Evolutionary conservation across 129 eudicot genomes (phyloP).

Genomic region (Silybum marianum): DNA sequence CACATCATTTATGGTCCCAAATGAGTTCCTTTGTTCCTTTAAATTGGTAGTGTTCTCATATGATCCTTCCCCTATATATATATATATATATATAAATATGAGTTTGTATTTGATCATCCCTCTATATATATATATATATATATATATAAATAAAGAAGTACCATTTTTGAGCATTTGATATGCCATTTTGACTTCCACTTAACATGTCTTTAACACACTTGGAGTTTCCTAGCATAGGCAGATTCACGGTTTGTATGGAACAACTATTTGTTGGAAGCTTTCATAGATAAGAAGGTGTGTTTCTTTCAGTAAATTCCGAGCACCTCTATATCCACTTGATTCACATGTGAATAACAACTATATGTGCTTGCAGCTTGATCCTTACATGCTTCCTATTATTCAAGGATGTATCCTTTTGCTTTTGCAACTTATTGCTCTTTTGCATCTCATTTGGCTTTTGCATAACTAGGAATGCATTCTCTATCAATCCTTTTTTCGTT

Average conservation of each 20-base stretch:
- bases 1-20: too few relatives aligned
- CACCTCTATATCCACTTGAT: background rate
- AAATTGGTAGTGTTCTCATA: too few relatives aligned
- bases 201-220: background rate
- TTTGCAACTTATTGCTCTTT: background rate
- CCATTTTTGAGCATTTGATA: background rate
- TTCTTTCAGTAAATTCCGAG: background rate
- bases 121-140: background rate
- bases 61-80: too few relatives aligned
- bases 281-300: constrained; percentile 74
- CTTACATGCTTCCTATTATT: constrained; percentile 78
- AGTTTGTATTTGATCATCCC: too few relatives aligned
- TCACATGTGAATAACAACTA: background rate
- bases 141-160: background rate
- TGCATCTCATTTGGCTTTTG: background rate
- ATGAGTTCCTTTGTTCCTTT: too few relatives aligned
- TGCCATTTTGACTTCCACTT: constrained; percentile 5
- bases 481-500: constrained; percentile 33
- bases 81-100: background rate
- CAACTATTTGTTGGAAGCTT: constrained; percentile 73
- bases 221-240: constrained; percentile 44
- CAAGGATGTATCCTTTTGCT: constrained; percentile 91
- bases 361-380: constrained; percentile 69
- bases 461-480: background rate
- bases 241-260: constrained; percentile 92